Conservation (phyloP, 148 eudicot genomes). For the Cornus kousa region DNA sequence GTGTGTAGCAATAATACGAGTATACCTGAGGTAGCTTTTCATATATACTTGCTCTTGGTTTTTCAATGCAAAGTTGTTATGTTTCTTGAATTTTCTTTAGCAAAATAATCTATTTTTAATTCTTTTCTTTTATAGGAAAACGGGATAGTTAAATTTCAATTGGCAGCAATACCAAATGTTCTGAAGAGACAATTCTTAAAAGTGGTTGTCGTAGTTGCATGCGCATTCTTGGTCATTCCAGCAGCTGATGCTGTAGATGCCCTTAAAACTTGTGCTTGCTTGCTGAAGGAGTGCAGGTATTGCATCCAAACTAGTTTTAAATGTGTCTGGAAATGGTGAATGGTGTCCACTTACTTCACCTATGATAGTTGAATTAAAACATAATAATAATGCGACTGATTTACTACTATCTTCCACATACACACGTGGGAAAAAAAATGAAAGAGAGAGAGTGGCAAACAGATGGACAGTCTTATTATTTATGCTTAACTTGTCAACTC, state of each 20-base stretch:
- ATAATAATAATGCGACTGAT: neutral
- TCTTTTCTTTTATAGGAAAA: constrained; percentile 25
- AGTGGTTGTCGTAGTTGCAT: constrained; percentile 51
- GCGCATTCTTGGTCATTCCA: constrained; percentile 64
- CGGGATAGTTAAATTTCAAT: constrained; percentile 17
- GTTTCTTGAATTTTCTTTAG: neutral
- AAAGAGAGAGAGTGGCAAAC: no score
- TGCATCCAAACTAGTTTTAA: constrained; percentile 3
- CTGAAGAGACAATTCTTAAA: constrained; percentile 39
- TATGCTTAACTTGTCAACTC: no score
- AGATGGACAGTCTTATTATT: no score
- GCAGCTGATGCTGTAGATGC: constrained; percentile 92
- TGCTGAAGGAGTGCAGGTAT: constrained; percentile 97
- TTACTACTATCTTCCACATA: neutral
- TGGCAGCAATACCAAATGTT: constrained; percentile 15
- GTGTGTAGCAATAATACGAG: constrained; percentile 20
- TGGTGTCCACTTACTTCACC: constrained; percentile 9
- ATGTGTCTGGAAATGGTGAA: neutral
- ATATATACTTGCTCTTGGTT: constrained; percentile 4
- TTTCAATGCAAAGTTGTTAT: constrained; percentile 1
- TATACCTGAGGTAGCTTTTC: constrained; percentile 42
- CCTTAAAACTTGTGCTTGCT: constrained; percentile 88
- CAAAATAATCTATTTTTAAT: neutral
- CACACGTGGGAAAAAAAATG: no score
- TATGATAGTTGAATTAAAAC: neutral